phyloP scores from a whole-genome alignment of 805 yeast genomes.

The Zygosaccharomyces pseudorouxii region DNA sequence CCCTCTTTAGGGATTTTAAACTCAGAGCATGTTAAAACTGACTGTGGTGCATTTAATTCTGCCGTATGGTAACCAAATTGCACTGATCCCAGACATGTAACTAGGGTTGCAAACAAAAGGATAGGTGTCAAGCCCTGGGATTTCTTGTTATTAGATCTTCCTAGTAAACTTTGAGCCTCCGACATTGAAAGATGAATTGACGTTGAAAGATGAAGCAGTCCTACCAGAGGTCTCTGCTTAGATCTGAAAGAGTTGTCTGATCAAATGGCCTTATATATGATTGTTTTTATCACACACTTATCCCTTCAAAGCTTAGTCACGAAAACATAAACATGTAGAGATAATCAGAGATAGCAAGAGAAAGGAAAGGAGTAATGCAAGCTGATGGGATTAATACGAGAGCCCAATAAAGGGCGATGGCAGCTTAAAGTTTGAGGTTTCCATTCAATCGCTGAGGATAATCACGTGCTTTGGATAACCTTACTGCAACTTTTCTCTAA shows the following conservation, averaged over 20 bases:
- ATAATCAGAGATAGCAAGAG: not conserved
- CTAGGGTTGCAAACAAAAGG: slow-evolving; percentile 44
- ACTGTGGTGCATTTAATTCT: slow-evolving; percentile 86
- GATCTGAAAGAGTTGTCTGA: not conserved
- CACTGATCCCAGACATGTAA: slow-evolving; percentile 71
- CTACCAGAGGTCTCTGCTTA: not conserved
- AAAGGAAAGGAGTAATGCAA: not conserved
- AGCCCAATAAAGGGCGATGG: too few relatives aligned
- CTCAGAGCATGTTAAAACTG: slow-evolving; percentile 54
- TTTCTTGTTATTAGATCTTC: not conserved
- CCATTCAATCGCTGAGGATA: too few relatives aligned
- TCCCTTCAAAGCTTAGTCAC: not conserved
- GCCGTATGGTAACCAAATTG: slow-evolving; percentile 96
- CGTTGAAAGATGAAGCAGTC: not conserved
- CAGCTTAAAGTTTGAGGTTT: too few relatives aligned
- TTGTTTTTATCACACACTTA: not conserved
- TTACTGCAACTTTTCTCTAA: too few relatives aligned
- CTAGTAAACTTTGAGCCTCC: slow-evolving; percentile 4
- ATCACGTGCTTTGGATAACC: too few relatives aligned
- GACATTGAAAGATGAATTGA: not conserved
- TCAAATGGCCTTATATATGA: not conserved
- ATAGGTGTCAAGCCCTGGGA: slow-evolving; percentile 11
- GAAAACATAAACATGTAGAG: not conserved
- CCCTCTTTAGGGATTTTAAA: slow-evolving; percentile 22
- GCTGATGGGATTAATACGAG: too few relatives aligned